Base-by-base conservation (phyloP, 768 basidiomycete genomes). In the Fomitopsis serialis region DNA sequence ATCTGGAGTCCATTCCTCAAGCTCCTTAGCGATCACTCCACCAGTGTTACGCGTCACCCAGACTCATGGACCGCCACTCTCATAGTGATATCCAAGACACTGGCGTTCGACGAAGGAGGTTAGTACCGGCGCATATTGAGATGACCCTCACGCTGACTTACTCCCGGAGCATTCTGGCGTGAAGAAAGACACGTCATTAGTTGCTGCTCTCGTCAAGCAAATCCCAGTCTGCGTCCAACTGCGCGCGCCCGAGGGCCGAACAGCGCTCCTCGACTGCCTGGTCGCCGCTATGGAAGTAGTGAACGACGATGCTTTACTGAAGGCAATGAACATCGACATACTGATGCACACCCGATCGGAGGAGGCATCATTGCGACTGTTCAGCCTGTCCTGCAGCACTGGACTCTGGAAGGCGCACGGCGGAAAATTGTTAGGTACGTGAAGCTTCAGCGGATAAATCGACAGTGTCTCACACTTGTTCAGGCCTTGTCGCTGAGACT, bases 291-390 rank as follows among this genome's bases (percentile, higher is more conserved):
- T 78, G 1, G 84, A 84, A 34, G 74, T 76, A 34, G 70, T 73
- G 19, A 78, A 78, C 62, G 85, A 87, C 63, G 74, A 77, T 34
- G 66, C 54, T 8, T 62, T 89, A 17, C 80, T 95, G 58, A 96
- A 97, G 67, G 65, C 75, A 9, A 73, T 97, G 68, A 98, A 98
- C 72, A 74, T 91, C 21, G 78, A 83, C 52, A 65, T 98, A 25
- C 79, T 97, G 49, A 89, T 96, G 85, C 84, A 90, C 56, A 96
- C 93, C 0, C 85, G 94, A 15, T 87, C 88, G 4, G 94, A 97
- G 52, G 85, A 90, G 55, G 70, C 78, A 2, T 74, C 74, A 19
- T 68, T 84, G n/a, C 81, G 92, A 7, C 65, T 92, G 11, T 77
- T 80, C 45, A 90, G 92, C 1, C 68, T 98, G 45, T 66, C 72